Percentiles rank a stretch among this genome's conserved stretches.
Conservation (phyloP, 2,329 filamentous ascomycete genomes). For the Escovopsis sp. region DNA sequence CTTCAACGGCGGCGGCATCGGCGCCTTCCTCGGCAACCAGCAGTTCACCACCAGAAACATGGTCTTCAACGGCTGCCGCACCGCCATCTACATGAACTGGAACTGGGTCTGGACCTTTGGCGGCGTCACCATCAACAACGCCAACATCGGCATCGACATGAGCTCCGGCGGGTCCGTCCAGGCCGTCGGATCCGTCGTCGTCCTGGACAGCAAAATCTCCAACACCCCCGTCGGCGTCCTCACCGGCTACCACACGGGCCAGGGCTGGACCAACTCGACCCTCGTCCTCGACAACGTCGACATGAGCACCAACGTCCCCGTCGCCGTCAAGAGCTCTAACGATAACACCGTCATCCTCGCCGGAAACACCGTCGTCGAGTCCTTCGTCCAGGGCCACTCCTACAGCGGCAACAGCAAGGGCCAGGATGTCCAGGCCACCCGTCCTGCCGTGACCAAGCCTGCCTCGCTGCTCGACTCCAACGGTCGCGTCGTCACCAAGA, state of each 20-base stretch:
- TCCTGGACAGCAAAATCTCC: conserved; percentile 67
- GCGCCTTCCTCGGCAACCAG: conserved; percentile 71
- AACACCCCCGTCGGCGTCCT: conserved; percentile 58
- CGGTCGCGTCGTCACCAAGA: conserved; percentile 65
- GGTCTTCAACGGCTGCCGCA: conserved; percentile 68
- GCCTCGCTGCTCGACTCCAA: conserved; percentile 44
- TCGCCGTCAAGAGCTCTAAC: conserved; percentile 47
- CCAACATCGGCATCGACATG: conserved; percentile 67
- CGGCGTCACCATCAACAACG: conserved; percentile 58
- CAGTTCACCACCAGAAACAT: conserved; percentile 78
- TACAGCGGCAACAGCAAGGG: conserved; percentile 34
- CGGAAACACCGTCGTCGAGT: conserved; percentile 53
- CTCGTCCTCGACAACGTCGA: conserved; percentile 84
- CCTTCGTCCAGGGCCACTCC: conserved; percentile 67
- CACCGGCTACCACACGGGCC: conserved; percentile 52
- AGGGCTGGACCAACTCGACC: conserved; percentile 59
- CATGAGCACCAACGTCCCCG: conserved; percentile 50
- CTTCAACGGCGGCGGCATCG: conserved; percentile 70
- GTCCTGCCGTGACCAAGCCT: conserved; percentile 46
- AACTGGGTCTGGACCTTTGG: conserved; percentile 81
- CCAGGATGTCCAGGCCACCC: conserved; percentile 44
- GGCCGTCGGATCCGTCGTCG: conserved; percentile 70
- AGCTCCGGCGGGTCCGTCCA: conserved; percentile 46
- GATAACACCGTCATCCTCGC: conserved; percentile 47
- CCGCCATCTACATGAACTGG: conserved; percentile 82